These are phyloP conservation scores for Metarhizium humberi DNA, from an alignment of 2,329 filamentous ascomycete genomes.

Conservation along the genomic window DNA sequence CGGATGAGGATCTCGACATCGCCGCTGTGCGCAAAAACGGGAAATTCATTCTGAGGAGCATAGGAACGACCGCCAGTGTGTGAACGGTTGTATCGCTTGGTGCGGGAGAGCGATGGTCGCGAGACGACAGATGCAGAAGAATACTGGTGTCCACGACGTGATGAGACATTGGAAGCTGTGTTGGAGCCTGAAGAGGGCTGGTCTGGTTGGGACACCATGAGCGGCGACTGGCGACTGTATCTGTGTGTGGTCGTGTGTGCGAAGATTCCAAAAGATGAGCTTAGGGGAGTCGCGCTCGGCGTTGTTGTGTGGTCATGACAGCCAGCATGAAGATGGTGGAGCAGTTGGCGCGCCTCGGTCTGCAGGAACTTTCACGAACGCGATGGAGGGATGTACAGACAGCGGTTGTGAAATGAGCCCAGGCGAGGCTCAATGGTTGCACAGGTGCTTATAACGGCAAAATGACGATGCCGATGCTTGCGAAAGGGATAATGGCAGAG, in stretches of 20 bases:
- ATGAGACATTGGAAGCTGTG: slow-evolving; percentile 1
- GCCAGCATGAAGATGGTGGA: neutral
- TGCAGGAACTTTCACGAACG: neutral
- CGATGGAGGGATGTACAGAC: neutral
- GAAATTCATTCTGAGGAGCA: slow-evolving; percentile 80
- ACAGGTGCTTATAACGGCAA: neutral
- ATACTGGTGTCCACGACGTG: slow-evolving; percentile 1
- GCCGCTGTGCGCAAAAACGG: slow-evolving; percentile 79
- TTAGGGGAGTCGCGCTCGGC: neutral
- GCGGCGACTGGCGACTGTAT: slow-evolving; percentile 10
- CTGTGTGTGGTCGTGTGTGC: neutral
- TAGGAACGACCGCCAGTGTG: slow-evolving; percentile 65
- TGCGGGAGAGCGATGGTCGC: slow-evolving; percentile 47
- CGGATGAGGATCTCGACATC: slow-evolving; percentile 84
- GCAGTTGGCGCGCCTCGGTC: neutral
- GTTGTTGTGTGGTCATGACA: neutral
- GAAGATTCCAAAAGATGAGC: neutral
- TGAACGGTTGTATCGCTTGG: slow-evolving; percentile 70
- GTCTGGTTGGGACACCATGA: slow-evolving; percentile 57
- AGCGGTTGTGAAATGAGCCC: neutral
- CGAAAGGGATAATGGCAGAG: neutral
- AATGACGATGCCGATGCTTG: neutral
- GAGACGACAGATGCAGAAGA: slow-evolving; percentile 50
- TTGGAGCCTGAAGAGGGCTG: slow-evolving; percentile 14
- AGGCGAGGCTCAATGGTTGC: neutral